A percentile compares a stretch with the other conserved stretches of the same genome.
Conservation (phyloP, 257 asterid species). For the Solanum appendiculatum region DNA sequence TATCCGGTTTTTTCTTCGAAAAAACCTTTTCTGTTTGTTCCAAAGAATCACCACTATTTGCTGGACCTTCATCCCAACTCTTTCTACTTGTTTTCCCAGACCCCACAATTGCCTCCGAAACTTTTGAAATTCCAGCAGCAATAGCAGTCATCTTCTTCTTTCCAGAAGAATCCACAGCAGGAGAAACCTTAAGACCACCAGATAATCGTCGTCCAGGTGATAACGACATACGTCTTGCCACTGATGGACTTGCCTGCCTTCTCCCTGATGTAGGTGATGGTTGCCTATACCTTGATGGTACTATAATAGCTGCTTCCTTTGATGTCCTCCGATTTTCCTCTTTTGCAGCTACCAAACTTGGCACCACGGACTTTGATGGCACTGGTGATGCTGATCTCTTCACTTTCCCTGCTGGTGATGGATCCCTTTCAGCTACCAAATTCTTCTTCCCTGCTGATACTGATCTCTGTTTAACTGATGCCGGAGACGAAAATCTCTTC, state of each 20-base stretch:
- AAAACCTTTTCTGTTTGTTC: slow-evolving; percentile 41
- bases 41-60: slow-evolving; percentile 31
- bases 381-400: slow-evolving; percentile 86
- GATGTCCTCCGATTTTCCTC: slow-evolving; percentile 73
- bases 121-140: slow-evolving; percentile 68
- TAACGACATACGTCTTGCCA: slow-evolving; percentile 67
- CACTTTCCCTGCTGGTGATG: slow-evolving; percentile 67
- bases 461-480: slow-evolving; percentile 50
- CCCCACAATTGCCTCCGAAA: slow-evolving; percentile 61
- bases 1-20: slow-evolving; percentile 44
- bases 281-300: slow-evolving; percentile 89
- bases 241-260: slow-evolving; percentile 73
- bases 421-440: slow-evolving; percentile 43
- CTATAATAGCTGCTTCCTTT: slow-evolving; percentile 73
- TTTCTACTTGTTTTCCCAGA: slow-evolving; percentile 54
- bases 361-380: slow-evolving; percentile 83
- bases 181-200: slow-evolving; percentile 57
- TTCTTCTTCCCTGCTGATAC: slow-evolving; percentile 45
- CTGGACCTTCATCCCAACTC: slow-evolving; percentile 80
- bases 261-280: slow-evolving; percentile 69
- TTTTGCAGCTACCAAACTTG: slow-evolving; percentile 72
- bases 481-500: slow-evolving; percentile 71
- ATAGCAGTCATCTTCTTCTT: slow-evolving; percentile 66
- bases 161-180: slow-evolving; percentile 59
- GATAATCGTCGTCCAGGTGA: slow-evolving; percentile 83